These are phyloP conservation scores for Tetrastigma voinierianum DNA, from an alignment of 164 flowering plant genomes.

Conservation along the genomic window DNA sequence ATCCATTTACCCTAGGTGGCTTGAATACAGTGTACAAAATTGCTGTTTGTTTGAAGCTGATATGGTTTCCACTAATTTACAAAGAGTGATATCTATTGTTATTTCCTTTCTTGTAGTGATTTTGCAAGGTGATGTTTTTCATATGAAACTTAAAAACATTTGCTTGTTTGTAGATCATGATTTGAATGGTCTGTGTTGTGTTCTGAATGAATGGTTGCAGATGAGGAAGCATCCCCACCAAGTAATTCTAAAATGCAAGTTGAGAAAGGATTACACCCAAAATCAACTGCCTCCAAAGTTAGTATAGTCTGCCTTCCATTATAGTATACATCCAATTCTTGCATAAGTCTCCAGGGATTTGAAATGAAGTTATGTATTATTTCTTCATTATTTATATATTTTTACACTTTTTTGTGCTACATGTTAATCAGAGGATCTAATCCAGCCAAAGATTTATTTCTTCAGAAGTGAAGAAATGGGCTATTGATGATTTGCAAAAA, in stretches of 20 bases:
- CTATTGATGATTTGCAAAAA: conserved; percentile 63
- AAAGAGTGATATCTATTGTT: no score
- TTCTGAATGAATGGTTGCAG: conserved; percentile 34
- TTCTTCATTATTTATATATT: neutral
- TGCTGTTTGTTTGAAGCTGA: no score
- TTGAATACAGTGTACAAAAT: no score
- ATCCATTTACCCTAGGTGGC: no score
- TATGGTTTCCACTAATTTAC: no score
- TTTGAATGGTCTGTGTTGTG: conserved; percentile 2
- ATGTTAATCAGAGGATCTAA: conserved; percentile 36
- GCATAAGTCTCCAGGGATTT: neutral
- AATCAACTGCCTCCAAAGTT: conserved; percentile 23
- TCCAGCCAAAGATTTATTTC: conserved; percentile 32
- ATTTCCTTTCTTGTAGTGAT: no score
- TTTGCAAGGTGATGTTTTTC: no score
- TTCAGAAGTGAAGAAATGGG: conserved; percentile 78
- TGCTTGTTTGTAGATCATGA: no score
- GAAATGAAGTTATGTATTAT: neutral
- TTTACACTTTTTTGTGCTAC: conserved; percentile 4
- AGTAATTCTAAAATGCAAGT: conserved; percentile 37
- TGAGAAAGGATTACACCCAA: conserved; percentile 31
- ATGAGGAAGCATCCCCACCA: conserved; percentile 29
- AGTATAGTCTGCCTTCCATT: neutral
- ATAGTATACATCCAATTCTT: neutral
- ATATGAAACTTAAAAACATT: no score